Conservation (phyloP, 805 yeast species). For the Zygosaccharomyces lentus region DNA sequence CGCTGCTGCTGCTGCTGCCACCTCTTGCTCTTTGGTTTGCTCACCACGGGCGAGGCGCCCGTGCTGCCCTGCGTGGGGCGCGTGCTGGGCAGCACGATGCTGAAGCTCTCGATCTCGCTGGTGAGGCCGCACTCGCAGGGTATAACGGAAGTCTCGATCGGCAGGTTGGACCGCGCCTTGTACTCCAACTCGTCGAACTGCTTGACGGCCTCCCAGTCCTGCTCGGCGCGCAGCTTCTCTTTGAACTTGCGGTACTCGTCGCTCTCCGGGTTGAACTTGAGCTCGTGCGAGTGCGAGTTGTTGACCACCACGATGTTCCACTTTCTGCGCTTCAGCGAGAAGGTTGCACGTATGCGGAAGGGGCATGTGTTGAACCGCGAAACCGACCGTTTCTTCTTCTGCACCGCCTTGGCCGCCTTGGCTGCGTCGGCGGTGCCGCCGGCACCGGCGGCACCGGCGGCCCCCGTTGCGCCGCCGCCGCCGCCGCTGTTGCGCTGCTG, state of each 20-base stretch:
- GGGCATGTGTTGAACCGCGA: conserved; percentile 48
- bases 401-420: background rate
- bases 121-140: conserved; percentile 39
- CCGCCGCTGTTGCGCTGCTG: conserved; percentile 11
- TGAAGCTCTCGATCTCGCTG: conserved; percentile 34
- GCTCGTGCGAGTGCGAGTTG: conserved; percentile 55
- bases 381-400: conserved; percentile 30
- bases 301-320: conserved; percentile 63
- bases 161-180: conserved; percentile 31
- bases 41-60: conserved; percentile 7
- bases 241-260: conserved; percentile 37
- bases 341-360: conserved; percentile 61
- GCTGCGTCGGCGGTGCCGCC: background rate
- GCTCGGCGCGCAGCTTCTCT: conserved; percentile 22
- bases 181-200: conserved; percentile 37
- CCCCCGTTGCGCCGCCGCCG: conserved; percentile 12
- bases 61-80: conserved; percentile 12
- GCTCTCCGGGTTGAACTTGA: conserved; percentile 35
- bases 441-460: too few relatives aligned
- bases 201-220: conserved; percentile 33
- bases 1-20: conserved; percentile 12
- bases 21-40: conserved; percentile 16
- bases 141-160: conserved; percentile 31
- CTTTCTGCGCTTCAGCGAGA: conserved; percentile 44
- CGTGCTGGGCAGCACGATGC: conserved; percentile 32